Evolutionary conservation across 2,329 filamentous ascomycete species (phyloP), one percentile per base, ranked within the genome.

Genomic region (Lachnellula hyalina): DNA sequence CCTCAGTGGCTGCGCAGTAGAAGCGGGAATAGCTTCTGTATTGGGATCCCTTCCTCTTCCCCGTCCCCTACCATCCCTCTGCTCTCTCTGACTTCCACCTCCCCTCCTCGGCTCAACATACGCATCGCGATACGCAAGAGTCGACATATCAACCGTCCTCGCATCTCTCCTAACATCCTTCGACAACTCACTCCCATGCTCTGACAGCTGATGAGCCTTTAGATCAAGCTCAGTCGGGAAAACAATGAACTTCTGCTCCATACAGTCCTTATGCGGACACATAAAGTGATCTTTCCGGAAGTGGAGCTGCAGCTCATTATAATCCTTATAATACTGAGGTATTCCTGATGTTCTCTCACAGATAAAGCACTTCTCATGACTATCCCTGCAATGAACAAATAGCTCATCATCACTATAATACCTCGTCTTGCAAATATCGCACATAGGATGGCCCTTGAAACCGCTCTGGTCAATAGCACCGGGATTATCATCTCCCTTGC

Each of bases 401-500:
- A 99, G 78, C 73, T 96, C 95, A 68, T 99, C 94, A 63, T 92
- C 90, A 46, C 95, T 92, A 71, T 97, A 99, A 73, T 97, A 99
- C 36, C 93, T 82, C 68, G 90, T 83, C 52, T 86, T 84, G 70
- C 94, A 99, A 73, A 99, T 99, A 4, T 85, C 89, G 72, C 94
- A 99, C 51, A 96, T 83, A 0, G 94, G 94, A 68, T 99, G 94
- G 8, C 94, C 94, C 70, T 88, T 94, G 75, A 99, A 99, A 0
- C 94, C 94, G 28, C 89, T 96, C 75, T 97, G 94, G 65, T 96
- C 90, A 38, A 88, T 77, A 0, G 92, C 87, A 35, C 94, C 93
- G 4, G 93, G 92, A 61, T 87, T 87, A 69, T 97, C 90, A 67
- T 99, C 94, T 55, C 94, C 94, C 60, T 87, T 84, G 59, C 84